Conservation (phyloP, 2,329 filamentous ascomycete genomes). For the Amauroascus niger region DNA sequence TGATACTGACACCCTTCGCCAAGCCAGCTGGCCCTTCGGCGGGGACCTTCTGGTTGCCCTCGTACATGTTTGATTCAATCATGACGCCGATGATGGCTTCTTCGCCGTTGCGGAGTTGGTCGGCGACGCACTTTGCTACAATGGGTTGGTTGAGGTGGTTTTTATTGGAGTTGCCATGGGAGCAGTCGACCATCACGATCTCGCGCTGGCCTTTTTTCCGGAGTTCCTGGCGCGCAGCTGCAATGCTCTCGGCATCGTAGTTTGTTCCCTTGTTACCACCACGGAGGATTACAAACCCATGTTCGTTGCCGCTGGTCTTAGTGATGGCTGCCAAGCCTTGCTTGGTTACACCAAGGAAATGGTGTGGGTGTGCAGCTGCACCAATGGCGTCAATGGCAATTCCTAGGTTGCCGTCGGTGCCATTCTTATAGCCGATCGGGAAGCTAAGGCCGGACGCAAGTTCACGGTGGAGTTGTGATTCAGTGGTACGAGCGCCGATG, state of each 20-base stretch:
- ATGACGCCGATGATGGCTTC: conserved; percentile 88
- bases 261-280: conserved; percentile 90
- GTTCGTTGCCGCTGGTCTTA: conserved; percentile 83
- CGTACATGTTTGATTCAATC: conserved; percentile 97
- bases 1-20: conserved; percentile 87
- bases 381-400: conserved; percentile 96
- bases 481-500: conserved; percentile 90
- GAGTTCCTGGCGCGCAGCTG: conserved; percentile 66
- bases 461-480: conserved; percentile 93
- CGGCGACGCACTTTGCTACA: conserved; percentile 69
- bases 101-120: conserved; percentile 82
- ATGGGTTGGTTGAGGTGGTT: conserved; percentile 95
- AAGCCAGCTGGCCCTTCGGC: conserved; percentile 66
- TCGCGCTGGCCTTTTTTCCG: conserved; percentile 72
- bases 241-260: conserved; percentile 77
- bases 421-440: conserved; percentile 99
- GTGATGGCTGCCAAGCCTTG: conserved; percentile 93
- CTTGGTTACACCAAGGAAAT: conserved; percentile 98
- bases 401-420: conserved; percentile 81
- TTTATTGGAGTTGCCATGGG: conserved; percentile 95
- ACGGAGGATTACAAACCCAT: conserved; percentile 92
- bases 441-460: conserved; percentile 90
- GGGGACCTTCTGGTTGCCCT: conserved; percentile 75
- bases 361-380: conserved; percentile 56
- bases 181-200: conserved; percentile 97